Evolutionary conservation across 2,329 filamentous ascomycete species (phyloP), one percentile per base, ranked within the genome.

Genomic region (Calonectria pseudoreteaudii): DNA sequence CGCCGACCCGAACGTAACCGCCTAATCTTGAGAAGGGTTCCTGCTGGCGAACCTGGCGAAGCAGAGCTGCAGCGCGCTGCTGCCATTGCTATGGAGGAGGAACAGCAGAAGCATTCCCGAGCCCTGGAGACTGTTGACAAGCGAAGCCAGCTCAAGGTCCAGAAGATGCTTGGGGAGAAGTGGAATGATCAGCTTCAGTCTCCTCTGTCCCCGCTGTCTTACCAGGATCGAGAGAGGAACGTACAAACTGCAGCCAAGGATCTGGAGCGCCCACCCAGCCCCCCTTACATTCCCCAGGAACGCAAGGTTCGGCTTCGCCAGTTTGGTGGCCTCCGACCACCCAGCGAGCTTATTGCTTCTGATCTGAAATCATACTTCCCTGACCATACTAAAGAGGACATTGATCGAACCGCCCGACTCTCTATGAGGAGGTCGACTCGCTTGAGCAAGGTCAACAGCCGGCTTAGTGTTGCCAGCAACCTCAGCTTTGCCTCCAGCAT

Each of bases 281-380:
- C 89, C n/a, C 81, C 85, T 11, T 81, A 83, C 28, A 84, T 87
- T 60, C 86, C 88, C 58, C 84, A 82, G 60, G 84, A 81, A 49
- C 86, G 86, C 73, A 91, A 91, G 81, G 87, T 85, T 36, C 88
- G 92, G 34, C 87, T 96, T 58, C 92, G 94, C 77, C 93, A 94
- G 77, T 98, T 98, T 85, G 97, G 97, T 80, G 96, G 96, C 41
- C 93, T 97, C 76, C 91, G 97, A 79, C 97, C 97, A 23, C 97
- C 97, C 1, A 98, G 96, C 86, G 97, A 99, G 87, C 91, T 99
- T 83, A 99, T 99, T 82, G 96, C 96, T 31, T 98, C 97, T 28
- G 97, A 99, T 82, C 88, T 99, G 73, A 97, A 95, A 1, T 98
- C 96, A 0, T 99, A 98, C 87, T 99, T 99, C 89, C 97, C 97